Evolutionary conservation across 768 basidiomycete genomes (phyloP), one percentile per base, ranked within the genome.

Genomic region (Jaapia argillacea): DNA sequence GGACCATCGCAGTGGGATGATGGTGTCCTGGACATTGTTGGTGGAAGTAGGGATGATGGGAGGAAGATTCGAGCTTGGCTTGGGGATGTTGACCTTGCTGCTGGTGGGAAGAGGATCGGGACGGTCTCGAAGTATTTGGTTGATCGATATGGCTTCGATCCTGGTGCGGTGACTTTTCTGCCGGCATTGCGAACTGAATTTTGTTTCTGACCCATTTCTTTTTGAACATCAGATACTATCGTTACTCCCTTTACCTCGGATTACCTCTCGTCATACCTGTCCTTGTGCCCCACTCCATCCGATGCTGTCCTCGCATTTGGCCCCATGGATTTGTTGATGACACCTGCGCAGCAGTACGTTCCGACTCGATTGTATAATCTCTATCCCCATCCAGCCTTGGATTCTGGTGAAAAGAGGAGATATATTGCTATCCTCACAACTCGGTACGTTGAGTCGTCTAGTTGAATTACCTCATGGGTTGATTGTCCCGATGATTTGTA

Each of bases 361-460:
- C 81, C 86, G 43, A 82, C 81, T 39, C 77, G 84, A 14, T 67
- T 85, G 41, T 88, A 85, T 65, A 77, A 65, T 53, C 60, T 89
- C 52, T 77, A 71, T 55, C 87, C 86, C 6, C 88, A 91, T 55
- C 88, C 88, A 26, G 85, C 82, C 3, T 86, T 89, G 58, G 84
- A 85, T 46, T 51, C 75, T 1, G 70, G 67, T 36, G 87, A 88
- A 57, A 81, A 82, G 53, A 72, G 77, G 48, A 74, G 80, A 53
- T 90, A 85, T 51, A 70, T 90, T 45, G 74, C 80, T 22, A 75
- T 79, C 53, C 57, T 90, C 14, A 72, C 75, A 12, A 85, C 79
- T 71, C 71, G 82, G 82, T 83, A 52, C 16, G 62, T 52, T 20
- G 14, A 1, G 16, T 6, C 43, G 22, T 25, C n/a, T 35, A 24